A percentile compares a stretch with the other conserved stretches of the same genome.
These are phyloP conservation scores for Pythium phragmitis DNA, from an alignment of 352 stramenopile genomes.

Conservation along the genomic window DNA sequence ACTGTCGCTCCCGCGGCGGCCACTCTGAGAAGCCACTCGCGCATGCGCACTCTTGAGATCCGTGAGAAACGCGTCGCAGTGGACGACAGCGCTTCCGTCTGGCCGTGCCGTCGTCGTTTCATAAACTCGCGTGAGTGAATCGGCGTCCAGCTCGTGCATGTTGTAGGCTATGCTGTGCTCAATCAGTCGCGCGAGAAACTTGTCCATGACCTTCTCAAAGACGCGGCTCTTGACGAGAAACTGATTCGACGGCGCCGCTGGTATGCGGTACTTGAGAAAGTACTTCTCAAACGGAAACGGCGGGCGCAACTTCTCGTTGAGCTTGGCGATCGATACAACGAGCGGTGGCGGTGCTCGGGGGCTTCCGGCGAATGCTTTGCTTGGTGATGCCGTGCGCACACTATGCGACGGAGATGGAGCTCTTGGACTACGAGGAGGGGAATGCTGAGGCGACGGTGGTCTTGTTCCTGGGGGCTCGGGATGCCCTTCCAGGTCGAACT, in stretches of 20 bases:
- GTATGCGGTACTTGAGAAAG: conserved; percentile 61
- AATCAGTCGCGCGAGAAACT: conserved; percentile 64
- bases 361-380: conserved; percentile 2
- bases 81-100: conserved; percentile 25
- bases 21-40: conserved; percentile 10
- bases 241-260: conserved; percentile 15
- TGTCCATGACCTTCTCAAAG: conserved; percentile 77
- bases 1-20: conserved; percentile 21
- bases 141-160: conserved; percentile 65
- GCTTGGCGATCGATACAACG: conserved; percentile 37
- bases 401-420: conserved; percentile 10
- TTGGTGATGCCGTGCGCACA: conserved; percentile 15
- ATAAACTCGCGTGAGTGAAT: conserved; percentile 33
- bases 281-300: conserved; percentile 78
- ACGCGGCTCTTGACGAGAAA: conserved; percentile 48
- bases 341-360: conserved; percentile 7
- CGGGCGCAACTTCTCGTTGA: conserved; percentile 47
- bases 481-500: not conserved
- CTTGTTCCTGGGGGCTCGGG: no score
- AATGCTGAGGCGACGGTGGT: conserved; percentile 4
- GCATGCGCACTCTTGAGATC: conserved; percentile 43
- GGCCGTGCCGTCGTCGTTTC: not conserved
- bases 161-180: conserved; percentile 55
- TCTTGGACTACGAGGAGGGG: conserved; percentile 13
- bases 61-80: conserved; percentile 52